Conservation (phyloP, 768 basidiomycete genomes). For the Naganishia antarctica region DNA sequence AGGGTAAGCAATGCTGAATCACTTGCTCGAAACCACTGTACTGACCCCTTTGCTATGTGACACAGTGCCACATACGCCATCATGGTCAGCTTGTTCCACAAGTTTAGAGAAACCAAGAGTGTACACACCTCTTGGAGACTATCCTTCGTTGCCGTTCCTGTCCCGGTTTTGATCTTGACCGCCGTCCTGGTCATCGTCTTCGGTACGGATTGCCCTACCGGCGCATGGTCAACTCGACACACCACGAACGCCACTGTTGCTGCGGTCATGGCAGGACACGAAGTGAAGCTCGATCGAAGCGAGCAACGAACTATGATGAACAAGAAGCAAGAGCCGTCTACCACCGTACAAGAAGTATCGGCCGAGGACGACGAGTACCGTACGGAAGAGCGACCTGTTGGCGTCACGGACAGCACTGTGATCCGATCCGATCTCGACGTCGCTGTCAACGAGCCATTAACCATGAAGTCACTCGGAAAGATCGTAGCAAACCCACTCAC, state of each 20-base stretch:
- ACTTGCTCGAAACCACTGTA: neutral
- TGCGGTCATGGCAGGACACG: constrained; percentile 33
- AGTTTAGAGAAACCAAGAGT: constrained; percentile 41
- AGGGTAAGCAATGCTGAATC: constrained; percentile 15
- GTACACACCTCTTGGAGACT: constrained; percentile 57
- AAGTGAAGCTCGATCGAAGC: constrained; percentile 37
- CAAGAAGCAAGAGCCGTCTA: constrained; percentile 41
- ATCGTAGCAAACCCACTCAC: constrained; percentile 54
- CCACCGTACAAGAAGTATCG: constrained; percentile 31
- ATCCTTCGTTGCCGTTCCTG: constrained; percentile 59
- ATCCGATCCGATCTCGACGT: constrained; percentile 51
- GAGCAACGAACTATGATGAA: constrained; percentile 33
- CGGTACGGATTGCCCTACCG: constrained; percentile 58
- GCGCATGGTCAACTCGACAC: constrained; percentile 57
- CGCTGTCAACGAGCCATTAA: constrained; percentile 55
- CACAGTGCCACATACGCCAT: constrained; percentile 57
- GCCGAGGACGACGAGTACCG: constrained; percentile 26
- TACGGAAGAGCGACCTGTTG: constrained; percentile 12
- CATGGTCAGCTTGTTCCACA: constrained; percentile 58
- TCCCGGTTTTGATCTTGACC: constrained; percentile 54
- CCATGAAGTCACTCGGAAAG: constrained; percentile 42
- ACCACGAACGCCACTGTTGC: constrained; percentile 47
- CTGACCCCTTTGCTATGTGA: neutral
- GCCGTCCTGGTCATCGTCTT: constrained; percentile 53
- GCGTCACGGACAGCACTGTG: constrained; percentile 28